Evolutionary conservation across 192 early-diverging fungal genomes (phyloP), one percentile per base, ranked within the genome.

Genomic region (Coemansia umbellata): DNA sequence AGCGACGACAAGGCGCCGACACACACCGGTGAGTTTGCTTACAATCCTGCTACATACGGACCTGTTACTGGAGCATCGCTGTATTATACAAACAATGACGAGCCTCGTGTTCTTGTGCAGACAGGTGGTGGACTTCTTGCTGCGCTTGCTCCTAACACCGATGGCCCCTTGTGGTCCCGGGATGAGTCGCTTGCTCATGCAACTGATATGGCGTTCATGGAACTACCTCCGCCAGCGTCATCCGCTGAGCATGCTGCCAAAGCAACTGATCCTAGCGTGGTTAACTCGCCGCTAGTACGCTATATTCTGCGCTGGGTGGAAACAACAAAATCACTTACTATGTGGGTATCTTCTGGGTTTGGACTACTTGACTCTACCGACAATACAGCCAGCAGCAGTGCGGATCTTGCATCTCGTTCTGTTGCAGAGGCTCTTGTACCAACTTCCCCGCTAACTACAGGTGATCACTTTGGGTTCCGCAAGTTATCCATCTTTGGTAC

Each of bases 401-500:
- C 39, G 14, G 55, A 26, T n/a, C 43, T 39, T 23, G 42, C 42
- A 21, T 30, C 53, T 21, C 37, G 39, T 43, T 30, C 53, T 13
- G 40, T 39, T 8, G 13, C 63, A 18, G 51, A 47, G 39, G 8
- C 36, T 47, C 37, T 33, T 40, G 50, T 26, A 3, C 41, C 47
- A 14, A 18, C 28, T 19, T 5, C 41, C 40, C 43, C 22, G n/a
- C 55, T 57, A 11, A 32, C 51, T 5, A 51, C 31, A 14, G 67
- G 54, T 0, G 74, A 78, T 47, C 67, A 70, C 60, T 78, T 78
- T 78, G 96, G 96, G 2, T 81, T 95, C 52, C 85, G 90, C 51
- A 95, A 97, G 67, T 74, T 97, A n/a, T 66, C 91, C 17, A 65
- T 99, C 10, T 87, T 92, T 61, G 84, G 80, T 7, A 82, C 92